Evolutionary conservation across 345 rosid genomes (phyloP).

Genomic region (Pistacia integerrima): DNA sequence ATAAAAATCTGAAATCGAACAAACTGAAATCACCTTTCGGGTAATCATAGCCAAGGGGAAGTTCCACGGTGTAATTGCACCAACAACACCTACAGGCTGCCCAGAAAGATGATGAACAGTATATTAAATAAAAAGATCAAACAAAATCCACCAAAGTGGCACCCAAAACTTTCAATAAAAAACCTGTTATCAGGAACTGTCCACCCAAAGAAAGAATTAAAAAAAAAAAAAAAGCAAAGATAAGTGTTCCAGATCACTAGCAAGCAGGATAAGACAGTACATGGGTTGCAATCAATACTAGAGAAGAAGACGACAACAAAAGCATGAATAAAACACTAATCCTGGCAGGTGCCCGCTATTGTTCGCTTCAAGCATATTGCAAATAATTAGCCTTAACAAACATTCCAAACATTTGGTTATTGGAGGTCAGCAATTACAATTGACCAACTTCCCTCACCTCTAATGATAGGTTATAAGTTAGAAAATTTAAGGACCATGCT

Average conservation of each 20-base stretch:
- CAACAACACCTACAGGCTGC: conserved; percentile 98
- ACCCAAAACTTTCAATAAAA: not conserved
- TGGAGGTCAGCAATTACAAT: not conserved
- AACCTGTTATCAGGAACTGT: not conserved
- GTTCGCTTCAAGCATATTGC: not conserved
- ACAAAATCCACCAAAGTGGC: not conserved
- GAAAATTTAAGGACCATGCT: not conserved
- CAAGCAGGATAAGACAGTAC: not conserved
- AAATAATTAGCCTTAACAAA: not conserved
- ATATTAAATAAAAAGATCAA: conserved; percentile 5
- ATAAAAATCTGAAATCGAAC: conserved; percentile 20
- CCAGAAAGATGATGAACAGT: conserved; percentile 22
- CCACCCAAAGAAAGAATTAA: conserved; percentile 1
- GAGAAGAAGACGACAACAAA: not conserved
- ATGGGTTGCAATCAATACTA: not conserved
- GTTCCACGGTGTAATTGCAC: conserved; percentile 96
- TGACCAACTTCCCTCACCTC: not conserved
- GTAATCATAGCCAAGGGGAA: conserved; percentile 99
- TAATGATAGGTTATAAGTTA: not conserved
- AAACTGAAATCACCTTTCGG: conserved; percentile 64
- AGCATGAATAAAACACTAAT: not conserved
- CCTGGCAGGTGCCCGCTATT: not conserved
- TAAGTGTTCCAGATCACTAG: not conserved
- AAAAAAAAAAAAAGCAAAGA: not conserved
- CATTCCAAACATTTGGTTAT: not conserved